These are phyloP conservation scores for Chaetomium fimeti DNA, from an alignment of 495 filamentous ascomycete genomes.

Conservation along the genomic window DNA sequence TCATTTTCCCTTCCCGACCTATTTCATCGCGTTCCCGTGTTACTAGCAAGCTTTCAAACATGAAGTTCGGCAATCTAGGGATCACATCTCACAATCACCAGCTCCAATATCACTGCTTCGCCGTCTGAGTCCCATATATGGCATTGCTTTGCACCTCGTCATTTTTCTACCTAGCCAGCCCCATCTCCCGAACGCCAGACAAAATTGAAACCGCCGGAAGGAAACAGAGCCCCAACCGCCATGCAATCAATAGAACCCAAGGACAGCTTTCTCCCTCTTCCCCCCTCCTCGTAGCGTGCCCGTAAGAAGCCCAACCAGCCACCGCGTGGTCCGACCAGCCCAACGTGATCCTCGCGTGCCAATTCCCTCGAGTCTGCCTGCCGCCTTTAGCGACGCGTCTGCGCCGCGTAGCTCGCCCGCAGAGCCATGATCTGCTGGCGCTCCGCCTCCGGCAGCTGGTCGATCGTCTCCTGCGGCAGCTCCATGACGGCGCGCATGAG, in stretches of 20 bases:
- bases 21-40: too few relatives aligned
- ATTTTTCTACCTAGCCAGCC: not conserved
- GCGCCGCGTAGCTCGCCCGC: conserved; percentile 32
- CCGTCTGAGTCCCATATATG: not conserved
- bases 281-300: too few relatives aligned
- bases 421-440: conserved; percentile 74
- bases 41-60: too few relatives aligned
- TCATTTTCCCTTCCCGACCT: too few relatives aligned
- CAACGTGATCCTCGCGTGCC: too few relatives aligned
- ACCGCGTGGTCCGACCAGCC: too few relatives aligned
- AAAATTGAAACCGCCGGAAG: not conserved
- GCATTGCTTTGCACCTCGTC: not conserved
- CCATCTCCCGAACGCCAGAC: not conserved
- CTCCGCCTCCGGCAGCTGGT: conserved; percentile 68
- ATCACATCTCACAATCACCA: not conserved
- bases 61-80: too few relatives aligned
- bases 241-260: not conserved
- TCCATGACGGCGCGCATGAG: conserved; percentile 72
- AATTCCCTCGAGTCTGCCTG: too few relatives aligned
- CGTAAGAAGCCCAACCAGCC: too few relatives aligned
- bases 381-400: conserved; percentile 19
- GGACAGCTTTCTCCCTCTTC: not conserved
- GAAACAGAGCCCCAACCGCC: not conserved
- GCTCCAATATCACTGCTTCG: not conserved
- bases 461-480: conserved; percentile 72